Evolutionary conservation across 202 grass and related monocot species (phyloP).

Genomic region (Saccharum hybrid): DNA sequence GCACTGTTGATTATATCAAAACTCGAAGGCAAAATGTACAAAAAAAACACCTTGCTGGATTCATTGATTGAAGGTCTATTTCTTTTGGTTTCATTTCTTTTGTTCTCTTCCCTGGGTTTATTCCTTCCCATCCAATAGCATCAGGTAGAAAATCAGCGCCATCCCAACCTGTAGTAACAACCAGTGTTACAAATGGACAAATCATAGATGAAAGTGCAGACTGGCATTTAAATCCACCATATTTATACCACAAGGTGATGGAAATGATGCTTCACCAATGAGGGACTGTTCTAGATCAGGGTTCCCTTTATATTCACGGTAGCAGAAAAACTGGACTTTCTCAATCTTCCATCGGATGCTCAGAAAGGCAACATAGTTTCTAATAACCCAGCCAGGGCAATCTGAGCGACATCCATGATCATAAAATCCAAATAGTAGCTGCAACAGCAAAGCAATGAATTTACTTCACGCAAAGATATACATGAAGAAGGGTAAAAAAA

Average conservation of each 20-base stretch:
- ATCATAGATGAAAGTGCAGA: neutral
- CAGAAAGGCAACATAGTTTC: slow-evolving; percentile 78
- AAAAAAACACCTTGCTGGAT: slow-evolving; percentile 66
- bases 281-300: slow-evolving; percentile 68
- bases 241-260: slow-evolving; percentile 64
- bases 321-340: slow-evolving; percentile 79
- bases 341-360: slow-evolving; percentile 68
- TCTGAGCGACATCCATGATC: slow-evolving; percentile 58
- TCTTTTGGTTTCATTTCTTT: slow-evolving; percentile 49
- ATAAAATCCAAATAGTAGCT: slow-evolving; percentile 96
- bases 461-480: neutral
- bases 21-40: slow-evolving; percentile 3
- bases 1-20: slow-evolving; percentile 1
- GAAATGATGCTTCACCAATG: slow-evolving; percentile 73
- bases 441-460: slow-evolving; percentile 42
- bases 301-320: slow-evolving; percentile 62
- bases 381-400: slow-evolving; percentile 86
- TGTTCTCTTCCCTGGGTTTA: slow-evolving; percentile 46
- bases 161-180: slow-evolving; percentile 56
- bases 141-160: slow-evolving; percentile 69
- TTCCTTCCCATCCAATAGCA: slow-evolving; percentile 88
- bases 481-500: neutral
- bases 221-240: neutral
- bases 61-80: slow-evolving; percentile 66
- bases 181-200: slow-evolving; percentile 37